phyloP scores from a whole-genome alignment of 2,329 filamentous ascomycete genomes.

The Talaromyces sp. region DNA sequence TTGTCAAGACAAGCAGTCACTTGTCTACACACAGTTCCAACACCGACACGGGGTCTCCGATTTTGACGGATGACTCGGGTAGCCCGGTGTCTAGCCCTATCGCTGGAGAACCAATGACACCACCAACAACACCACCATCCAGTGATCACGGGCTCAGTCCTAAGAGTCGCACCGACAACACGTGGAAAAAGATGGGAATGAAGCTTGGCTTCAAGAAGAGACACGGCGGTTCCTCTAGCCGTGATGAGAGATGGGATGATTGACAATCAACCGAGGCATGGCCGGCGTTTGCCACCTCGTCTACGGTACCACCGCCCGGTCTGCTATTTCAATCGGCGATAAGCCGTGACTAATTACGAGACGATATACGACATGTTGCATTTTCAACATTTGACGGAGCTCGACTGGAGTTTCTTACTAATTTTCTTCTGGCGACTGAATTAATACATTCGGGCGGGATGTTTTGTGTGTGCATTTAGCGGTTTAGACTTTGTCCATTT shows the following conservation, averaged over 20 bases:
- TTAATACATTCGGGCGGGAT: not conserved
- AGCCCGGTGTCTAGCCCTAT: slow-evolving; percentile 34
- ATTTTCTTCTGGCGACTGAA: not conserved
- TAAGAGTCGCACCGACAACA: slow-evolving; percentile 41
- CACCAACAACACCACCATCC: slow-evolving; percentile 47
- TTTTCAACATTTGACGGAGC: not conserved
- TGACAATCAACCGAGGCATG: not conserved
- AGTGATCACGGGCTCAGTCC: slow-evolving; percentile 34
- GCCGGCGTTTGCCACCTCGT: not conserved
- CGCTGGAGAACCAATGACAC: slow-evolving; percentile 44
- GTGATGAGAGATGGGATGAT: slow-evolving; percentile 19
- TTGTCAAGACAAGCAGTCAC: slow-evolving; percentile 30
- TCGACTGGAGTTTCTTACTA: not conserved
- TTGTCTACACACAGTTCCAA: slow-evolving; percentile 34
- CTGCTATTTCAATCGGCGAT: not conserved
- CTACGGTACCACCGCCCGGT: not conserved
- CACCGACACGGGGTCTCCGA: slow-evolving; percentile 32
- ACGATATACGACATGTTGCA: not conserved
- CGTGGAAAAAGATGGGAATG: slow-evolving; percentile 51
- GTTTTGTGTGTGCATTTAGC: not conserved
- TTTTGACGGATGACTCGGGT: slow-evolving; percentile 43
- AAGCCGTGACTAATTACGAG: not conserved
- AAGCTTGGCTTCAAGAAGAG: slow-evolving; percentile 43
- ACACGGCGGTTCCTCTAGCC: slow-evolving; percentile 20
- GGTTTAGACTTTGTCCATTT: not conserved